phyloP scores from a whole-genome alignment of 306 rosid species.

The Crotalaria pallida region DNA sequence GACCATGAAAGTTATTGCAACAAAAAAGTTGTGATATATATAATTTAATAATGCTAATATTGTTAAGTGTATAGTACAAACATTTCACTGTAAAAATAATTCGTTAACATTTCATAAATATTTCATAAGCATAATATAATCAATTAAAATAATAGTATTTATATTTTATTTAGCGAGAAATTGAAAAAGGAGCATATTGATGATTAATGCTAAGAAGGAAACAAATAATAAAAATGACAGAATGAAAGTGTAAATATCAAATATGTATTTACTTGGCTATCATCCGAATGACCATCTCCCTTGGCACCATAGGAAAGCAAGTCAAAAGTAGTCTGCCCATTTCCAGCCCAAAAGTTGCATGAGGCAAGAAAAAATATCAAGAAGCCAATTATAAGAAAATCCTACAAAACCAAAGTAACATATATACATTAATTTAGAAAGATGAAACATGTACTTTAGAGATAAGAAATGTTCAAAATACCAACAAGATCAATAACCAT shows the following conservation, averaged over 20 bases:
- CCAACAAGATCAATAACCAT: background rate
- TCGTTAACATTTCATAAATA: no score
- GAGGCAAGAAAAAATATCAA: background rate
- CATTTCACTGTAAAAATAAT: no score
- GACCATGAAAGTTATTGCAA: no score
- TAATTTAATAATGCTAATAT: no score
- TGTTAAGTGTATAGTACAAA: no score
- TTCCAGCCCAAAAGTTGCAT: background rate
- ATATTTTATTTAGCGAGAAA: no score
- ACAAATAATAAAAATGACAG: no score
- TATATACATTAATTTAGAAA: background rate
- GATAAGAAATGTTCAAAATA: background rate
- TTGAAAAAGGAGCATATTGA: no score
- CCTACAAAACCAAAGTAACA: background rate
- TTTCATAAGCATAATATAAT: no score
- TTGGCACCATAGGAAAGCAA: constrained; percentile 31
- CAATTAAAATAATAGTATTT: no score
- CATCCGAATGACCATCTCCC: constrained; percentile 34
- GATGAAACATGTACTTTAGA: background rate
- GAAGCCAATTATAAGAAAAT: background rate
- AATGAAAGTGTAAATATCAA: no score
- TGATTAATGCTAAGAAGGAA: background rate
- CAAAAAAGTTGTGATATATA: no score
- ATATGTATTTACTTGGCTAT: constrained; percentile 14
- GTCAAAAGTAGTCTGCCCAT: background rate